Conservation (phyloP, 768 basidiomycete genomes). For the Lentinula sp. region DNA sequence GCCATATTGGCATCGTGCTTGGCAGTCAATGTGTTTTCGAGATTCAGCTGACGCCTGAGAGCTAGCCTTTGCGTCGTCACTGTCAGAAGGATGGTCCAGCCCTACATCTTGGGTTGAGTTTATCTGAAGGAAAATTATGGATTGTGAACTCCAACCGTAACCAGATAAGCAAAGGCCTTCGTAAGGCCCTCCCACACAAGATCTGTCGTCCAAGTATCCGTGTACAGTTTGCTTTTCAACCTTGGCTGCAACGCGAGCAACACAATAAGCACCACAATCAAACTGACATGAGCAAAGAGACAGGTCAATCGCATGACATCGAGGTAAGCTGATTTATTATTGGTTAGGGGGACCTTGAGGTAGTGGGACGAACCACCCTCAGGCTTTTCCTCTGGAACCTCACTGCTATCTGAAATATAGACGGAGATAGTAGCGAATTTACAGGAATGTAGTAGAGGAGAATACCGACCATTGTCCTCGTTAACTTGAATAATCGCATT, state of each 20-base stretch:
- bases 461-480: no score
- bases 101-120: not conserved
- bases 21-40: not conserved
- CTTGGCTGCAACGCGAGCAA: not conserved
- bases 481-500: no score
- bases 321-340: not conserved
- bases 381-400: no score
- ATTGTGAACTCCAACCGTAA: not conserved
- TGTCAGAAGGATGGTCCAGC: not conserved
- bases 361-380: no score
- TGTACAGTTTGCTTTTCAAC: not conserved
- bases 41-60: slow-evolving; percentile 1
- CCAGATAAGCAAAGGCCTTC: not conserved
- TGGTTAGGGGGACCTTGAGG: not conserved
- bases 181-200: not conserved
- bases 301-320: slow-evolving; percentile 1
- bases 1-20: slow-evolving; percentile 3
- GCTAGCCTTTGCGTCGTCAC: slow-evolving; percentile 2
- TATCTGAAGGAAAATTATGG: no score
- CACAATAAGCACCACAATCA: not conserved
- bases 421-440: no score
- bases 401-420: no score
- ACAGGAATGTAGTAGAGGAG: no score
- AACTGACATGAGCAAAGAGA: not conserved
- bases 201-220: not conserved